These are phyloP conservation scores for Hanseniaspora clermontiae DNA, from an alignment of 805 yeast genomes.

Conservation along the genomic window DNA sequence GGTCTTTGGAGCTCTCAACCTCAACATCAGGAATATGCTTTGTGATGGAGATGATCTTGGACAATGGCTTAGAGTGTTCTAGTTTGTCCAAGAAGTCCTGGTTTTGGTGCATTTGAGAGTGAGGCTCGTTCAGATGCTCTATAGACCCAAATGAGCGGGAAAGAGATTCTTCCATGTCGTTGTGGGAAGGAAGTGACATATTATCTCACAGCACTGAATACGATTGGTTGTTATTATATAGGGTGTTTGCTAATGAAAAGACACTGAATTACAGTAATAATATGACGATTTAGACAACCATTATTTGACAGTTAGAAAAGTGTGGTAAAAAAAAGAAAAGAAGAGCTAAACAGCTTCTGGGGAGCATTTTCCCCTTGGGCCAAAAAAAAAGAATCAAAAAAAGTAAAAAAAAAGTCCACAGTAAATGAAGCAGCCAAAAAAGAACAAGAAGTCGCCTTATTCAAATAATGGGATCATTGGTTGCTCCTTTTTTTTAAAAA, in stretches of 20 bases:
- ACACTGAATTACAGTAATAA: not conserved
- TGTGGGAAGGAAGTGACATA: not conserved
- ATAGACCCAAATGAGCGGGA: conserved; percentile 11
- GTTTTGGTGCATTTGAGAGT: not conserved
- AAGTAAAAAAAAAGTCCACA: not conserved
- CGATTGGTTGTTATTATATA: too few relatives aligned
- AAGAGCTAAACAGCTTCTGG: too few relatives aligned
- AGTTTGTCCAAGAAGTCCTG: conserved; percentile 9
- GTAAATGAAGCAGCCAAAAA: too few relatives aligned
- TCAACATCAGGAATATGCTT: conserved; percentile 12
- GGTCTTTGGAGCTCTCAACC: conserved; percentile 4
- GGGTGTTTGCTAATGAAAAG: not conserved
- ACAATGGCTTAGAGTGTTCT: conserved; percentile 7
- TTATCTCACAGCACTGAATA: too few relatives aligned
- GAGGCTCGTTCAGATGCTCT: not conserved
- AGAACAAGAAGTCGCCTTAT: too few relatives aligned
- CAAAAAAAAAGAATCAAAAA: not conserved
- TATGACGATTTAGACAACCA: not conserved
- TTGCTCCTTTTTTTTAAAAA: too few relatives aligned
- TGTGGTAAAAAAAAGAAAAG: not conserved
- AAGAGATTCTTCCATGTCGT: not conserved
- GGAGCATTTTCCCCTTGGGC: not conserved
- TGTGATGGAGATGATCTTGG: conserved; percentile 11
- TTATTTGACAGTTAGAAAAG: not conserved
- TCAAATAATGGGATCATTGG: too few relatives aligned